These are phyloP conservation scores for Aspergillus conjunctus DNA, from an alignment of 495 filamentous ascomycete genomes.

Conservation along the genomic window DNA sequence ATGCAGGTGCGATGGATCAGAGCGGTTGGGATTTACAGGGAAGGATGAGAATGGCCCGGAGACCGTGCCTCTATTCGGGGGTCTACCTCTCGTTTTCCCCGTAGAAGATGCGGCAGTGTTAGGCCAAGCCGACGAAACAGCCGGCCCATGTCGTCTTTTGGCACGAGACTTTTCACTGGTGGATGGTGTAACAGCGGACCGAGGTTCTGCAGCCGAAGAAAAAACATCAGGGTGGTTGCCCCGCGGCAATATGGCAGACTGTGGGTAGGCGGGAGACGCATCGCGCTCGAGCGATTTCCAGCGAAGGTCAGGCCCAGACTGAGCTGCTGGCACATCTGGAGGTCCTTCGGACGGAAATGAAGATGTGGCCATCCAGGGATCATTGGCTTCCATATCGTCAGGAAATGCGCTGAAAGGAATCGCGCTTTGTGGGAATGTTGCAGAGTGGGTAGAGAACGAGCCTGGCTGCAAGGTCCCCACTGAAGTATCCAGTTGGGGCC, in stretches of 20 bases:
- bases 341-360: constrained; percentile 33
- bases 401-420: constrained; percentile 64
- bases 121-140: constrained; percentile 94
- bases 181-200: constrained; percentile 68
- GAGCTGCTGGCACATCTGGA: constrained; percentile 29
- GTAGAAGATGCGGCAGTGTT: constrained; percentile 63
- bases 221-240: constrained; percentile 51
- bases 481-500: constrained; percentile 69
- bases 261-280: constrained; percentile 71
- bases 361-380: constrained; percentile 58
- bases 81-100: constrained; percentile 81
- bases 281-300: constrained; percentile 52
- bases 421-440: constrained; percentile 58
- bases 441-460: constrained; percentile 51
- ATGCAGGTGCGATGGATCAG: constrained; percentile 36
- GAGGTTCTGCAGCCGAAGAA: constrained; percentile 58
- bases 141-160: constrained; percentile 82
- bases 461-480: constrained; percentile 58
- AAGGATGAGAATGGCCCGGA: constrained; percentile 86
- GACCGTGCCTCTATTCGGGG: constrained; percentile 75
- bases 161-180: constrained; percentile 54
- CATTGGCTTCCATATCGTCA: constrained; percentile 51
- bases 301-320: constrained; percentile 43
- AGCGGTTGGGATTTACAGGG: constrained; percentile 64
- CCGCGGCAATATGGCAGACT: constrained; percentile 76